Conservation (phyloP, 2,329 filamentous ascomycete genomes). For the Colletotrichum cereale region DNA sequence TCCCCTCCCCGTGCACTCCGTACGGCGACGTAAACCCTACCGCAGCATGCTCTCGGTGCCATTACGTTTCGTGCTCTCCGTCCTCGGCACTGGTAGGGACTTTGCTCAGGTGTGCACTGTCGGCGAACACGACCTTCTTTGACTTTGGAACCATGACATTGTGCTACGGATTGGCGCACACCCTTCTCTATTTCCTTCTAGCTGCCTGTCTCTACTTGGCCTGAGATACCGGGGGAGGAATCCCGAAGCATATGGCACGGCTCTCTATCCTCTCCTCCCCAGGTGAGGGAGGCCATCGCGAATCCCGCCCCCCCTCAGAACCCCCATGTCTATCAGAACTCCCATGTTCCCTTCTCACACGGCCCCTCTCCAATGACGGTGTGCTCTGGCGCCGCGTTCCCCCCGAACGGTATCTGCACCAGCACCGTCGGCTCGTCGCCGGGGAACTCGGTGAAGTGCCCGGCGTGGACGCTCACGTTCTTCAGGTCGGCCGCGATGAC, state of each 20-base stretch:
- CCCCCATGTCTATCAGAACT: slow-evolving; percentile 12
- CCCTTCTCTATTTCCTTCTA: not conserved
- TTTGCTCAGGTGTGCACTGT: not conserved
- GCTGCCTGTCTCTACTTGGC: not conserved
- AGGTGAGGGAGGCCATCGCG: not conserved
- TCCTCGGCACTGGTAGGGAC: slow-evolving; percentile 5
- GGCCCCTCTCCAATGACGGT: slow-evolving; percentile 48
- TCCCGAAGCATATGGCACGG: not conserved
- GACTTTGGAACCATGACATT: not conserved
- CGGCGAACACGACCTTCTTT: slow-evolving; percentile 21
- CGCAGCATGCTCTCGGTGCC: not conserved
- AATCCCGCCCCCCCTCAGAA: not conserved
- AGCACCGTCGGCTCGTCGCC: slow-evolving; percentile 50
- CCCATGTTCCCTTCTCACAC: slow-evolving; percentile 41
- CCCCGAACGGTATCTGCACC: slow-evolving; percentile 48
- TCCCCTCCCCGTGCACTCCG: no score
- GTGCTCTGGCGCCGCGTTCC: slow-evolving; percentile 45
- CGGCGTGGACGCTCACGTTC: slow-evolving; percentile 45
- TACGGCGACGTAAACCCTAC: not conserved
- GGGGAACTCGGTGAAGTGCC: slow-evolving; percentile 52
- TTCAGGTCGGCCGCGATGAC: slow-evolving; percentile 49
- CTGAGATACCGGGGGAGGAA: no score
- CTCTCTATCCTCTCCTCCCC: not conserved
- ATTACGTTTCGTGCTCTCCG: slow-evolving; percentile 23
- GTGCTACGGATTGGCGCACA: not conserved